These are phyloP conservation scores for Diaporthe helianthi DNA, from an alignment of 2,329 filamentous ascomycete genomes.

Conservation along the genomic window DNA sequence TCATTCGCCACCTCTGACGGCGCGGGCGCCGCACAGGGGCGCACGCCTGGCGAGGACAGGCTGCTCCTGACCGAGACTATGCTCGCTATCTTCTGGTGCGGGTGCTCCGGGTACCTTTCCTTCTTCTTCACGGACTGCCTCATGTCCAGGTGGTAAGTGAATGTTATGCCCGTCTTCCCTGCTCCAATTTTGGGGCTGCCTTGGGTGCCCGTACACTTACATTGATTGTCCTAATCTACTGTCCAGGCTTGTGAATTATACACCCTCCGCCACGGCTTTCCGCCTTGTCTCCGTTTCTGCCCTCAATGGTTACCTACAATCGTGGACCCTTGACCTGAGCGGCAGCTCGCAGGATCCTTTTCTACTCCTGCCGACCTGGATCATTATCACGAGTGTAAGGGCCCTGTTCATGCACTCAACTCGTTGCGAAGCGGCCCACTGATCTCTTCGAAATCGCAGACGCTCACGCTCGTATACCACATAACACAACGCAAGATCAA, in stretches of 20 bases:
- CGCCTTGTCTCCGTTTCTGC: constrained; percentile 78
- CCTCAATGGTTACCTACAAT: constrained; percentile 77
- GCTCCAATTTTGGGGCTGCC: not conserved
- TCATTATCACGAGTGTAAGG: constrained; percentile 75
- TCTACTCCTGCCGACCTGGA: constrained; percentile 78
- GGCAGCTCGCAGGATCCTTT: constrained; percentile 75
- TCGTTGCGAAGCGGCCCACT: not conserved
- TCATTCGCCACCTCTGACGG: constrained; percentile 45
- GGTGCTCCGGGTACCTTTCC: constrained; percentile 77
- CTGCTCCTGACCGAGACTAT: constrained; percentile 72
- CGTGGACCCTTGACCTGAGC: constrained; percentile 72
- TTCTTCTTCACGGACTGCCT: constrained; percentile 87
- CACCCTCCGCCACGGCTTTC: constrained; percentile 79
- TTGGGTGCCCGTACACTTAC: constrained; percentile 25
- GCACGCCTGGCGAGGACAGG: constrained; percentile 49
- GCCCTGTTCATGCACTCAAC: constrained; percentile 24
- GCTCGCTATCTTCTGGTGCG: constrained; percentile 78
- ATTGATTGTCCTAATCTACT: constrained; percentile 18
- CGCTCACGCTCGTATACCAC: constrained; percentile 77
- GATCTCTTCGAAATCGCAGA: constrained; percentile 51
- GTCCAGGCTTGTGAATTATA: constrained; percentile 80
- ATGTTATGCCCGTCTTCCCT: not conserved
- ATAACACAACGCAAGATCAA: constrained; percentile 79
- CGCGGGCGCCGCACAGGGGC: constrained; percentile 42
- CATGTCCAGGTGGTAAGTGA: constrained; percentile 77